phyloP scores from a whole-genome alignment of 176 grass and related monocot species.

The Musa itinerans region DNA sequence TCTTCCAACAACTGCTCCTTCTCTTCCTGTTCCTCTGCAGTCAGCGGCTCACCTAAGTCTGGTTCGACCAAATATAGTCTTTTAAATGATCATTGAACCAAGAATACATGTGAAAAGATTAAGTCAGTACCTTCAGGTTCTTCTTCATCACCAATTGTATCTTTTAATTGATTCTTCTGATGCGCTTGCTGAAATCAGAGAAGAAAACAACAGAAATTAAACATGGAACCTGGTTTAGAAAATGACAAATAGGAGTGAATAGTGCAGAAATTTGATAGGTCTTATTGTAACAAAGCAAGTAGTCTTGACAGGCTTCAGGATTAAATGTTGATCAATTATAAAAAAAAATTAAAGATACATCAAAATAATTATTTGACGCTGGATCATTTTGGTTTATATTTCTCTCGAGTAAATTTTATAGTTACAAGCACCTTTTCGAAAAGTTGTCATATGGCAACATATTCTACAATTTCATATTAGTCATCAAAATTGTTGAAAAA shows the following conservation, averaged over 20 bases:
- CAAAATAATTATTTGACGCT: not conserved
- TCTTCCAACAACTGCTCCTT: constrained; percentile 59
- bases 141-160: constrained; percentile 82
- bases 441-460: too few species aligned
- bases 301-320: not conserved
- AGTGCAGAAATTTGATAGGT: not conserved
- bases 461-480: too few species aligned
- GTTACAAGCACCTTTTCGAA: too few species aligned
- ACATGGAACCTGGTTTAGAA: not conserved
- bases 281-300: not conserved
- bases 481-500: too few species aligned
- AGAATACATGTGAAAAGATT: constrained; percentile 30
- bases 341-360: not conserved
- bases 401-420: too few species aligned
- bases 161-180: constrained; percentile 78
- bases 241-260: not conserved
- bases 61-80: constrained; percentile 13
- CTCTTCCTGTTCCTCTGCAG: constrained; percentile 50
- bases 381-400: too few species aligned
- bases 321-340: not conserved
- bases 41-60: constrained; percentile 51
- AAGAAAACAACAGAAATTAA: constrained; percentile 3
- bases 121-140: constrained; percentile 63
- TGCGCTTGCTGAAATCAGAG: constrained; percentile 62
- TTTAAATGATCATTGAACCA: not conserved